Evolutionary conservation across 1,284 basidiomycete species (phyloP).

Genomic region (Trichosporon faecale): DNA sequence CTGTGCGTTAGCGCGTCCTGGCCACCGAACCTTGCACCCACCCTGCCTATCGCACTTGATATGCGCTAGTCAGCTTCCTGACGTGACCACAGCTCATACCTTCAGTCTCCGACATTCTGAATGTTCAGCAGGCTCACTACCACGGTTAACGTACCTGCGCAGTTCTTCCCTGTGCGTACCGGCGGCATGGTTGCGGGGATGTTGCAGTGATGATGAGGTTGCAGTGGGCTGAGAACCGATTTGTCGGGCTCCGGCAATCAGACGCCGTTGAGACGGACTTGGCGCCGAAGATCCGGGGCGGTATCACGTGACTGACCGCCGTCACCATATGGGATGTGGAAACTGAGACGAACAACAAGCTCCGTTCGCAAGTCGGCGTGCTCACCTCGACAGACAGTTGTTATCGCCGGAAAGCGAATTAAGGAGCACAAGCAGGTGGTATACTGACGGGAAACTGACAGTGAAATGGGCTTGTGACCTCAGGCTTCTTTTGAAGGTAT

Average conservation of each 20-base stretch:
- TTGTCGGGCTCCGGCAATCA: constrained; percentile 8
- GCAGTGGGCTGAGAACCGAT: constrained; percentile 1
- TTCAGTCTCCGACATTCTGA: constrained; percentile 13
- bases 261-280: background rate
- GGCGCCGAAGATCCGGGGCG: constrained; percentile 5
- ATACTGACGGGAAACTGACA: too few species aligned
- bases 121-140: background rate
- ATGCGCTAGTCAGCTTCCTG: background rate
- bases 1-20: background rate
- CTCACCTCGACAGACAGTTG: background rate
- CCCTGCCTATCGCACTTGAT: constrained; percentile 15
- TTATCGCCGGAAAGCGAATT: too few species aligned
- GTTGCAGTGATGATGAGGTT: background rate
- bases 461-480: too few species aligned
- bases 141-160: constrained; percentile 3
- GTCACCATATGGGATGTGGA: too few species aligned
- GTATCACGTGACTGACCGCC: background rate
- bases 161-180: constrained; percentile 12
- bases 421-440: too few species aligned
- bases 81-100: background rate
- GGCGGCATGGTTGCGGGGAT: background rate
- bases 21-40: background rate
- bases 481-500: too few species aligned
- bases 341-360: too few species aligned
- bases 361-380: too few species aligned